These are phyloP conservation scores for Trichosporon sp. DNA, from an alignment of 1,284 basidiomycete species.

Conservation along the genomic window DNA sequence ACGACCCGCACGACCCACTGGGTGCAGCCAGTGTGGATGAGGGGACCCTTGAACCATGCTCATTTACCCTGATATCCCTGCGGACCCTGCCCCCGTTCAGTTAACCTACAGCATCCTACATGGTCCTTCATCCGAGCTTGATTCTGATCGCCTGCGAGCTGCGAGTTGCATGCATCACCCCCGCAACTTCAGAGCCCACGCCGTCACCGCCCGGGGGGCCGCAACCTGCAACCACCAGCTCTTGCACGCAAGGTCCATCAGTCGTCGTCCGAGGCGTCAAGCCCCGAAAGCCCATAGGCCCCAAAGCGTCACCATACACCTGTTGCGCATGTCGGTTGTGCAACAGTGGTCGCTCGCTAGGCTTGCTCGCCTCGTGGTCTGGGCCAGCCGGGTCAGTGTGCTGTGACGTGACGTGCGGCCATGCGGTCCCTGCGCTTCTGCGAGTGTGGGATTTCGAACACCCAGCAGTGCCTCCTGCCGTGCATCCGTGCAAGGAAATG, in stretches of 20 bases:
- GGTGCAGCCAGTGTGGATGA: neutral
- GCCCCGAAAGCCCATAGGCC: neutral
- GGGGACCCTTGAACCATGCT: constrained; percentile 9
- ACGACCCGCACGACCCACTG: neutral
- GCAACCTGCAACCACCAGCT: no score
- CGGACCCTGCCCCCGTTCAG: neutral
- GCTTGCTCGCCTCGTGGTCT: no score
- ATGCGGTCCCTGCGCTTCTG: neutral
- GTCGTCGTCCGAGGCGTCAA: neutral
- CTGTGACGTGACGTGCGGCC: neutral
- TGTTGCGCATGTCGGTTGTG: neutral
- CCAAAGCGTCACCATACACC: neutral
- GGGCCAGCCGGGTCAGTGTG: no score
- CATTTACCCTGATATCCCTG: constrained; percentile 10
- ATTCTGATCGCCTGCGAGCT: neutral
- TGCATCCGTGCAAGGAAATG: constrained; percentile 5
- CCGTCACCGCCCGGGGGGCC: no score
- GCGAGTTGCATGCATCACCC: neutral
- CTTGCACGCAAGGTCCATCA: no score
- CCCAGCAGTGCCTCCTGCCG: neutral
- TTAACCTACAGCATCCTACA: neutral
- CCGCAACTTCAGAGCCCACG: neutral
- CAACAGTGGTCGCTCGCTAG: neutral
- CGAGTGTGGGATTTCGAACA: neutral
- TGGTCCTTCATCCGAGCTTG: constrained; percentile 15